phyloP scores from a whole-genome alignment of 2,329 filamentous ascomycete species.

The Exophiala aquamarina region DNA sequence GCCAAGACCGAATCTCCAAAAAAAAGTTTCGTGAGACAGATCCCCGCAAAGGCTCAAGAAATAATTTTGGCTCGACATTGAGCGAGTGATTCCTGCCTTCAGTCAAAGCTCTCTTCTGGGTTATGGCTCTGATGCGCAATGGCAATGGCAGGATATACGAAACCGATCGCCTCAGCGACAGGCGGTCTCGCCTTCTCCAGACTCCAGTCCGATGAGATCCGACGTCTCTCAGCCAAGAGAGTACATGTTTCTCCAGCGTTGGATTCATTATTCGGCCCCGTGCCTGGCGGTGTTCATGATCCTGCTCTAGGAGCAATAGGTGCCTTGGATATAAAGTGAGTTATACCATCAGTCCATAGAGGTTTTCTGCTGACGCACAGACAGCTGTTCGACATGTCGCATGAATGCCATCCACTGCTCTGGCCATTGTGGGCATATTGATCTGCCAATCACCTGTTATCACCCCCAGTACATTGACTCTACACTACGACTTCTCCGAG shows the following conservation, averaged over 20 bases:
- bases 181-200: slow-evolving; percentile 87
- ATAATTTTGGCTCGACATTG: too few species aligned
- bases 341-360: not conserved
- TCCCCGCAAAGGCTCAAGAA: too few species aligned
- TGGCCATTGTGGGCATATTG: slow-evolving; percentile 92
- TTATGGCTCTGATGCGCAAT: slow-evolving; percentile 18
- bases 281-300: slow-evolving; percentile 90
- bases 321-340: slow-evolving; percentile 35
- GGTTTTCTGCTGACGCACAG: slow-evolving; percentile 12
- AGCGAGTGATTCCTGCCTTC: too few species aligned
- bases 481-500: slow-evolving; percentile 77
- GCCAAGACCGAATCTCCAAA: too few species aligned
- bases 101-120: not conserved
- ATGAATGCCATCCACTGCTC: slow-evolving; percentile 79
- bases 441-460: slow-evolving; percentile 89
- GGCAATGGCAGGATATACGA: slow-evolving; percentile 52
- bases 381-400: slow-evolving; percentile 88
- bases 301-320: slow-evolving; percentile 84
- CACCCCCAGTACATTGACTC: slow-evolving; percentile 98
- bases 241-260: slow-evolving; percentile 95
- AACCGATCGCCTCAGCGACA: slow-evolving; percentile 80
- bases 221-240: slow-evolving; percentile 84
- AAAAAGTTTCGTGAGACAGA: too few species aligned
- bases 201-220: slow-evolving; percentile 78
- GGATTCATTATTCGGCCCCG: slow-evolving; percentile 83